Conservation (phyloP, 1,139 yeast genomes). For the Debaryomyces psychrophilus region DNA sequence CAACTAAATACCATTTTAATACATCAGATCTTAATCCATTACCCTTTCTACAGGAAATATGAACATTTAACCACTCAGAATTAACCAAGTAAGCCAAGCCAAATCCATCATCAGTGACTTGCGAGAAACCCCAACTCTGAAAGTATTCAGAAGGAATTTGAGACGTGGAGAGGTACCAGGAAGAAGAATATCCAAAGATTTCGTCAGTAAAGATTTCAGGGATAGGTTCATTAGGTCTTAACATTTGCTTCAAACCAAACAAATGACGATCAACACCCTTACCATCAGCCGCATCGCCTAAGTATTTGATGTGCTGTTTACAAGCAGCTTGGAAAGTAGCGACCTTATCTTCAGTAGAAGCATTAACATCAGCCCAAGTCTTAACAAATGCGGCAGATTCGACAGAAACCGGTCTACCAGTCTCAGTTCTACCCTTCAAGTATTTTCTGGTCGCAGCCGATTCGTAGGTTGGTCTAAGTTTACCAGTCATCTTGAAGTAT, state of each 20-base stretch:
- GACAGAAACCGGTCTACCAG: constrained; percentile 83
- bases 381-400: constrained; percentile 75
- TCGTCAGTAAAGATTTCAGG: constrained; percentile 82
- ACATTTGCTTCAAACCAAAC: constrained; percentile 81
- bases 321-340: constrained; percentile 74
- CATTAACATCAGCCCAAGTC: constrained; percentile 68
- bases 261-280: constrained; percentile 93
- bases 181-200: constrained; percentile 68
- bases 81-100: constrained; percentile 95
- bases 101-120: constrained; percentile 91
- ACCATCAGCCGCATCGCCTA: constrained; percentile 81
- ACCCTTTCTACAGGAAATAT: constrained; percentile 76
- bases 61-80: constrained; percentile 82
- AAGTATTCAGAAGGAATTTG: constrained; percentile 87
- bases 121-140: constrained; percentile 96
- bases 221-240: constrained; percentile 58
- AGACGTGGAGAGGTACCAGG: constrained; percentile 89
- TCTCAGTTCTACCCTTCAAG: constrained; percentile 94
- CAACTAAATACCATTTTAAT: constrained; percentile 69
- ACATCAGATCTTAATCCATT: constrained; percentile 68
- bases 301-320: constrained; percentile 73
- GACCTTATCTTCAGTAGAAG: constrained; percentile 61
- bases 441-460: constrained; percentile 92
- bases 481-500: constrained; percentile 78
- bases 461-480: constrained; percentile 89